A percentile compares a stretch with the other conserved stretches of the same genome.
These are phyloP conservation scores for Ceratobasidium sp. DNA, from an alignment of 1,284 basidiomycete genomes.

Conservation along the genomic window DNA sequence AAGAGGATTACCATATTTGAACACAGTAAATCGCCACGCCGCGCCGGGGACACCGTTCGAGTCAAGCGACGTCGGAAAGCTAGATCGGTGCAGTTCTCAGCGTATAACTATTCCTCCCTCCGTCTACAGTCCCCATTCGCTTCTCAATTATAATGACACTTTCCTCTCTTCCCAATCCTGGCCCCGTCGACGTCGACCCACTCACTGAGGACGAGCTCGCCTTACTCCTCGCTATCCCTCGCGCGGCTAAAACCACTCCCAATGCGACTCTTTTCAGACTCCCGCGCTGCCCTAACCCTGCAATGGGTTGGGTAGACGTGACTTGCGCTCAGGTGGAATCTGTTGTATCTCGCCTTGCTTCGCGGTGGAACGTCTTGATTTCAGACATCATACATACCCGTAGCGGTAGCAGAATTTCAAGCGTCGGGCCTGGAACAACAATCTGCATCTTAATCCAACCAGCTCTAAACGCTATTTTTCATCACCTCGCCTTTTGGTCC, in stretches of 20 bases:
- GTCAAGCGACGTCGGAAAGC: too few species aligned
- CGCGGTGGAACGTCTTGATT: neutral
- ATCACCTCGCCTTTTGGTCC: conserved; percentile 27
- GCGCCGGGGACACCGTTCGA: too few species aligned
- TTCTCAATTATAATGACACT: too few species aligned
- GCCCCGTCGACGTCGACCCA: neutral
- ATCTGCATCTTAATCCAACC: conserved; percentile 16
- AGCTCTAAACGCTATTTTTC: conserved; percentile 12
- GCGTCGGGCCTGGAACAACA: conserved; percentile 16
- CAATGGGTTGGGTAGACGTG: conserved; percentile 8
- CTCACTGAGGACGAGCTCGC: conserved; percentile 22
- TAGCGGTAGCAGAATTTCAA: neutral
- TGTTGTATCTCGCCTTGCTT: conserved; percentile 4
- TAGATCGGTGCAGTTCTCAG: too few species aligned
- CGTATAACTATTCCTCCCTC: too few species aligned
- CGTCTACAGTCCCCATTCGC: too few species aligned
- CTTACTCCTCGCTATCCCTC: conserved; percentile 16
- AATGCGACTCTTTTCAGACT: conserved; percentile 15
- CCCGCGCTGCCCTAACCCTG: neutral
- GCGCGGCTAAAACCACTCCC: neutral
- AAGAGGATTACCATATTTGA: too few species aligned
- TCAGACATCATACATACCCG: neutral
- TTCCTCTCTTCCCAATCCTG: neutral
- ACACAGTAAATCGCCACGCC: too few species aligned
- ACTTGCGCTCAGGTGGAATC: conserved; percentile 11